Base-by-base conservation (phyloP, 805 yeast species). In the Metschnikowia kunwiensis region DNA sequence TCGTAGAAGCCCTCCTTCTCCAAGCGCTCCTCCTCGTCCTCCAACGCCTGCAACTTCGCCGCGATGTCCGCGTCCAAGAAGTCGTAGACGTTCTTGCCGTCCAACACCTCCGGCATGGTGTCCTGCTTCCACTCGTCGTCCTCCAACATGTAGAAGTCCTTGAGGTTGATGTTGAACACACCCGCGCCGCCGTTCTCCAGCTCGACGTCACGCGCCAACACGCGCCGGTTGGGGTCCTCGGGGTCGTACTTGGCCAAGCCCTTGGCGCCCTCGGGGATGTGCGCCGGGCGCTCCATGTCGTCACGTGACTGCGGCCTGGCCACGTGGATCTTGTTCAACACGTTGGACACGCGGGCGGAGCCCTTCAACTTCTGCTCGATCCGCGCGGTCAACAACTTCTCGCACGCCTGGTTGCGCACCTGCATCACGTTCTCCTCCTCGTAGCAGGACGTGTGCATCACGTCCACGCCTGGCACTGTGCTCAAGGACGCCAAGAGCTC, bases 51-150 rank as follows among this genome's bases (percentile, higher is more conserved):
- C 58, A 93, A 75, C 68, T 93, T 93, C 49, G 86, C 83, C 32
- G 88, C 84, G 58, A 93, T 93, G 51, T 93, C 98, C 27, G 96
- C 87, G 57, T 93, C 99, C 61, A 93, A 75, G 82, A 85, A 93
- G 66, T 93, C 99, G 67, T 88, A 91, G 40, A 93, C 96, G 60
- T 93, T 93, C 70, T 80, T 84, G 67, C 99, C 99, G 57, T 93
- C 88, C 60, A 93, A 70, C 36, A 93, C 75, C 72, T 93, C 99
- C 18, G 99, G 99, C 87, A 93, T 87, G 45, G 83, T 75, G 64
- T 93, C 99, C 50, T 87, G 79, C 75, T 91, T 91, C 99, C 99
- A 93, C 47, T 86, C 94, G 34, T 91, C 97, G 59, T 93, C 91
- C 51, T 91, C 98, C 51, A 93, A 72, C 44, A 93, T 51, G 65